phyloP scores from a whole-genome alignment of 2,329 filamentous ascomycete genomes.

The Diaporthe destruens region DNA sequence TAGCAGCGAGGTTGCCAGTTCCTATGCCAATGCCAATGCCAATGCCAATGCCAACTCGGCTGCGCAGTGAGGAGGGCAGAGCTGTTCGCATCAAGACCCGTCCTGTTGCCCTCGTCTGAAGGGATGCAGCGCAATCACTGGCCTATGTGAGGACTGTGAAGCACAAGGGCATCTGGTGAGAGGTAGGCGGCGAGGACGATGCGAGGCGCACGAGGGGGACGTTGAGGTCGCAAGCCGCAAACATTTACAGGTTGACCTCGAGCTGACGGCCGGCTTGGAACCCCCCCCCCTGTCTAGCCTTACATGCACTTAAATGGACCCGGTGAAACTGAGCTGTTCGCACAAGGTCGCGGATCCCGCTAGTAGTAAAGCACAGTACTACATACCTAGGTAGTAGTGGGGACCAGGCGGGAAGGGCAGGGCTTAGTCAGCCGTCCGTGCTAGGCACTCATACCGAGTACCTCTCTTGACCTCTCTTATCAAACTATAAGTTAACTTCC shows the following conservation, averaged over 20 bases:
- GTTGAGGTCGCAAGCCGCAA: conserved; percentile 33
- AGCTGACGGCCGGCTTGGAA: conserved; percentile 9
- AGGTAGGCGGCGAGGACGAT: not conserved
- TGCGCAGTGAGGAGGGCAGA: conserved; percentile 40
- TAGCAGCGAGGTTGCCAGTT: conserved; percentile 1
- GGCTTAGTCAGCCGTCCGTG: conserved; percentile 8
- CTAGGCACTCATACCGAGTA: no score
- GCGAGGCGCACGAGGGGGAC: not conserved
- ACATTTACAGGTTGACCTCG: conserved; percentile 32
- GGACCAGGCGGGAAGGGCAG: not conserved
- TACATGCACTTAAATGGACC: conserved; percentile 24
- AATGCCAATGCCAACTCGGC: conserved; percentile 34
- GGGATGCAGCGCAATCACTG: conserved; percentile 10
- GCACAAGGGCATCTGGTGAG: not conserved
- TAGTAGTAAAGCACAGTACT: not conserved
- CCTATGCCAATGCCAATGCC: not conserved
- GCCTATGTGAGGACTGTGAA: conserved; percentile 10
- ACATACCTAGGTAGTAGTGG: no score
- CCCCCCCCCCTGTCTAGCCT: conserved; percentile 4
- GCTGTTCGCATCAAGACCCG: conserved; percentile 41
- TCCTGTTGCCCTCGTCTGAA: conserved; percentile 37
- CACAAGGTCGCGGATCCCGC: conserved; percentile 13
- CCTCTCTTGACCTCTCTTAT: not conserved
- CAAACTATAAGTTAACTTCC: no score
- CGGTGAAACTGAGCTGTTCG: conserved; percentile 29